Evolutionary conservation across 371 early-diverging fungal species (phyloP).

Genomic region (Choanephora cucurbitarum): DNA sequence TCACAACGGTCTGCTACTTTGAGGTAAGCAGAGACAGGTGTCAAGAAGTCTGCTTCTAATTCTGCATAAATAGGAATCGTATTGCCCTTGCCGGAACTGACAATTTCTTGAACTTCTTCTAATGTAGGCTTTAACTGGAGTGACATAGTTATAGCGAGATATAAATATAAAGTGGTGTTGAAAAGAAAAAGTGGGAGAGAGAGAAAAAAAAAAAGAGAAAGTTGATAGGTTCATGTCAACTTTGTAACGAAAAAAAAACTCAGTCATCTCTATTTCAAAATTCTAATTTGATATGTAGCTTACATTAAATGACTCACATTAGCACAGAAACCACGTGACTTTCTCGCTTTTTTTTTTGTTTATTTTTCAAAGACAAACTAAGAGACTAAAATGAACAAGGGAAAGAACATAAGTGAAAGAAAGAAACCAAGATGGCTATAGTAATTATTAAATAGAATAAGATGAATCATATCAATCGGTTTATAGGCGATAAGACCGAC

Average conservation of each 20-base stretch:
- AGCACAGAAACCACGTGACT: not conserved
- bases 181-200: not conserved
- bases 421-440: not conserved
- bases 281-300: not conserved
- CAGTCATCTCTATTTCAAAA: not conserved
- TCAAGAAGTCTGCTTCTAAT: slow-evolving; percentile 89
- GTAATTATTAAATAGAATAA: not conserved
- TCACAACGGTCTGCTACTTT: slow-evolving; percentile 78
- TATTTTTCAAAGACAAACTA: too few species aligned
- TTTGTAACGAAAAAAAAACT: not conserved
- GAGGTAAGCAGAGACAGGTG: slow-evolving; percentile 96
- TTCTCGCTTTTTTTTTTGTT: too few species aligned
- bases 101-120: slow-evolving; percentile 67
- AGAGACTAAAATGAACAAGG: too few species aligned
- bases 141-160: slow-evolving; percentile 27
- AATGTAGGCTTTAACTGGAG: slow-evolving; percentile 65
- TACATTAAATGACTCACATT: not conserved
- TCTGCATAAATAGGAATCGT: slow-evolving; percentile 88
- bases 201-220: too few species aligned
- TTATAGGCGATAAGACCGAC: not conserved
- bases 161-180: not conserved
- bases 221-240: not conserved
- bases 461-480: not conserved
- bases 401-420: not conserved
- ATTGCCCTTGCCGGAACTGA: slow-evolving; percentile 68